Conservation (phyloP, 352 stramenopile genomes). For the Achlya hypogyna region DNA sequence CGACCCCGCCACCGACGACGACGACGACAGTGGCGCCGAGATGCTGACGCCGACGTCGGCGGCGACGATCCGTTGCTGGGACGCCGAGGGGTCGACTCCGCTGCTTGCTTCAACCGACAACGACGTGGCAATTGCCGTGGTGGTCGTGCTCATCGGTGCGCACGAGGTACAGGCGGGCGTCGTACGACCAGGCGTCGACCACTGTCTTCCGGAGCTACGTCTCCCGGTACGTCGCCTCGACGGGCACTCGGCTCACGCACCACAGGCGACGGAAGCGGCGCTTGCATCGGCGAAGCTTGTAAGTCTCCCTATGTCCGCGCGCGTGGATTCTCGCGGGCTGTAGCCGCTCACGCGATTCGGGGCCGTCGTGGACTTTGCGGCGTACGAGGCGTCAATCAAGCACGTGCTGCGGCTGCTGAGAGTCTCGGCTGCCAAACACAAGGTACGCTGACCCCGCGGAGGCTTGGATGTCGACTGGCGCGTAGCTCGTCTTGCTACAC, state of each 20-base stretch:
- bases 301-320: too few relatives aligned
- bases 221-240: background rate
- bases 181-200: background rate
- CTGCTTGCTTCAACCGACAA: background rate
- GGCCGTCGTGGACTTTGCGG: background rate
- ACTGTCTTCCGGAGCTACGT: background rate
- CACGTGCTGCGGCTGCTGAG: background rate
- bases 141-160: background rate
- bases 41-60: too few relatives aligned
- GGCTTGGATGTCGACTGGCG: background rate
- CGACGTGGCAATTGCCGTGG: background rate
- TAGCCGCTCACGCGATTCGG: background rate
- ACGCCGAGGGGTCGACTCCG: background rate
- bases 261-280: too few relatives aligned
- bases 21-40: too few relatives aligned
- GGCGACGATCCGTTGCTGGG: background rate
- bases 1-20: too few relatives aligned
- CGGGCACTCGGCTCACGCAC: too few relatives aligned
- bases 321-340: too few relatives aligned
- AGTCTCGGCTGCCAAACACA: background rate
- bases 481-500: slow-evolving; percentile 8
- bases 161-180: background rate
- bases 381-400: background rate
- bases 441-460: too few relatives aligned
- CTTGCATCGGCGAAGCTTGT: too few relatives aligned